Percentiles rank a stretch among this genome's conserved stretches.
These are phyloP conservation scores for Phalaenopsis hybrid DNA, from an alignment of 116 monocot species.

Conservation along the genomic window DNA sequence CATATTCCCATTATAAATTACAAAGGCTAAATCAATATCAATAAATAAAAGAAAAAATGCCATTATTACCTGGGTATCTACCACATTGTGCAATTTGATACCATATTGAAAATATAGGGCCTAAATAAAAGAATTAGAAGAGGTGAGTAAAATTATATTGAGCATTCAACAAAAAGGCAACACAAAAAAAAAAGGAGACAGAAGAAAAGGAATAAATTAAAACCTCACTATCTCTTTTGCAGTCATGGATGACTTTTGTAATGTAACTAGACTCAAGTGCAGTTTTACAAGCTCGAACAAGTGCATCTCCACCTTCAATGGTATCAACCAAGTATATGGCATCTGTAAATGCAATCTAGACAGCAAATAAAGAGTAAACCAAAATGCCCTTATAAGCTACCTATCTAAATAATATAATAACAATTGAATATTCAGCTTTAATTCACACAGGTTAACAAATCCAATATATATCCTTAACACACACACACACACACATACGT, in stretches of 20 bases:
- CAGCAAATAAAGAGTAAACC: slow-evolving; percentile 8
- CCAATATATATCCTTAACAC: slow-evolving; percentile 1
- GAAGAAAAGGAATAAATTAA: slow-evolving; percentile 36
- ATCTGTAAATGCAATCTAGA: slow-evolving; percentile 83
- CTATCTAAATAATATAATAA: slow-evolving; percentile 1
- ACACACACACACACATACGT: neutral
- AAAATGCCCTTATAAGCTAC: neutral
- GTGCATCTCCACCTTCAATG: slow-evolving; percentile 63
- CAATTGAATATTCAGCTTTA: neutral
- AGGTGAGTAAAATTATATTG: neutral
- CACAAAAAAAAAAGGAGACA: slow-evolving; percentile 6
- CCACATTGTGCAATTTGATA: slow-evolving; percentile 82
- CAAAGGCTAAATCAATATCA: neutral
- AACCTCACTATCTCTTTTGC: slow-evolving; percentile 69
- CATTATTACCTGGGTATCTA: slow-evolving; percentile 77
- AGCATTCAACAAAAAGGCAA: slow-evolving; percentile 4
- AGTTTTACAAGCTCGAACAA: slow-evolving; percentile 85
- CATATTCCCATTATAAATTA: neutral
- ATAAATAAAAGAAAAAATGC: slow-evolving; percentile 11
- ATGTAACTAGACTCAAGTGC: slow-evolving; percentile 80
- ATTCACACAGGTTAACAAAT: neutral
- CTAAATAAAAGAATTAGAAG: slow-evolving; percentile 29
- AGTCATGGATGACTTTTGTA: slow-evolving; percentile 96
- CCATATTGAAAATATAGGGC: slow-evolving; percentile 92
- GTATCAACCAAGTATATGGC: slow-evolving; percentile 91